Percentiles rank a stretch among this genome's conserved stretches.
Conservation (phyloP, 2,329 filamentous ascomycete genomes). For the Aciculosporium take region DNA sequence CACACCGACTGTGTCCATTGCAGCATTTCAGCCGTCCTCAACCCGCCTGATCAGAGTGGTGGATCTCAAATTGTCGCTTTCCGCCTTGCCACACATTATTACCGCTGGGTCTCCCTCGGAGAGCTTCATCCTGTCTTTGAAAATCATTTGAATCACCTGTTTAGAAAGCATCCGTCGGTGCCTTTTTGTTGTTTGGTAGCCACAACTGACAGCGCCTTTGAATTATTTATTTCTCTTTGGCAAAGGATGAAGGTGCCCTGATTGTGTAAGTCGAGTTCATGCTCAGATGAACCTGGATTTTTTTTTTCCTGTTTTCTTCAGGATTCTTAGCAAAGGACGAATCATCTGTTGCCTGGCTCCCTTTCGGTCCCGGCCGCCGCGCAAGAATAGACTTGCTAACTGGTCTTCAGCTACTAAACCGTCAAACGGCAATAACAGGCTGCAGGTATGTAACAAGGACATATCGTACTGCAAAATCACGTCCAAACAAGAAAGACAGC, state of each 20-base stretch:
- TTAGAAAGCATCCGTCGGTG: conserved; percentile 3
- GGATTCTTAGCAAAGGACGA: neutral
- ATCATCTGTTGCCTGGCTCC: neutral
- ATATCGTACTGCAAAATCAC: neutral
- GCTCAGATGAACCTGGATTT: neutral
- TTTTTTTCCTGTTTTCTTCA: neutral
- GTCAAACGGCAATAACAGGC: neutral
- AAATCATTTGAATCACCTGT: conserved; percentile 11
- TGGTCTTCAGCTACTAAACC: conserved; percentile 6
- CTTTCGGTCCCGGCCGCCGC: conserved; percentile 2
- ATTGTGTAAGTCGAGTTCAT: neutral
- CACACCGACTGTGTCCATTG: conserved; percentile 10
- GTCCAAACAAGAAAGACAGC: neutral
- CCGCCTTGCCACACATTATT: neutral
- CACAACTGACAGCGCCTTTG: neutral
- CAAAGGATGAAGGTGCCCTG: neutral
- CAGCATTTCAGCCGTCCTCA: conserved; percentile 7
- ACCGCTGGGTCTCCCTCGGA: conserved; percentile 5
- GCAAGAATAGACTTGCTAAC: conserved; percentile 6
- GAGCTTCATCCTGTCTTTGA: conserved; percentile 12
- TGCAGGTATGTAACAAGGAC: neutral
- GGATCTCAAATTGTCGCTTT: conserved; percentile 1
- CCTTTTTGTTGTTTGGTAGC: neutral
- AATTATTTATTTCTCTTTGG: neutral
- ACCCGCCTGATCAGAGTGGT: conserved; percentile 4